Evolutionary conservation across 352 stramenopile genomes (phyloP), one percentile per base, ranked within the genome.

Genomic region (Globisporangium paroecandrum): DNA sequence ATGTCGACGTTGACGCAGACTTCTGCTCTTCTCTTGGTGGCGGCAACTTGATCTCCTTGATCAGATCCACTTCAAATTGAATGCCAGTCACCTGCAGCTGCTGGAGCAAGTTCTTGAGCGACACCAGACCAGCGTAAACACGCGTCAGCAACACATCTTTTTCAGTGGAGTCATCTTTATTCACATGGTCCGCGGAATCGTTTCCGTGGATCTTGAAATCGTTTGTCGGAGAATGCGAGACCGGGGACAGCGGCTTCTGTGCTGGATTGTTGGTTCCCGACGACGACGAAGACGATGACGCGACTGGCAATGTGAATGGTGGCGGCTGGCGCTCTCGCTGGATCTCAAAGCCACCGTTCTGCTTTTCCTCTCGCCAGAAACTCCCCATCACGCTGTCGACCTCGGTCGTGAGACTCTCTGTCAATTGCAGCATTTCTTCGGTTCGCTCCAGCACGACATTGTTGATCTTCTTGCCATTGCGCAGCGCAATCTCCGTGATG

Each of bases 31-130:
- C 68, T 62, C 84, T 82, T 43, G 70, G 72, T 10, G 80, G 75
- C 18, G 74, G 82, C 63, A 87, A 64, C 68, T 87, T 89, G 58
- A 90, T 77, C 38, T 95, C 84, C 58, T 88, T 90, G 62, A 93
- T 90, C 65, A 94, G 66, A 49, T 95, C 87, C 9, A 94, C 79
- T 73, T 95, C 87, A 58, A 88, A 90, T 66, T 94, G 85, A 58
- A 95, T 91, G 18, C 83, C 83, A 10, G 79, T 77, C 64, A 93
- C 85, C 59, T 95, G 87, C 15, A 95, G 64, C 64, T 93, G 82
- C 68, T 95, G 81, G 7, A 93, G 63, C 55, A 93, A 68, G 65
- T 89, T 80, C 70, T 91, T 92, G 29, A 95, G 74, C 41, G 84
- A 82, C 32, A 72, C 73, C 49, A 95, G 61, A 0, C 83, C 87